phyloP scores from a whole-genome alignment of 345 rosid genomes.

The Passiflora organensis region DNA sequence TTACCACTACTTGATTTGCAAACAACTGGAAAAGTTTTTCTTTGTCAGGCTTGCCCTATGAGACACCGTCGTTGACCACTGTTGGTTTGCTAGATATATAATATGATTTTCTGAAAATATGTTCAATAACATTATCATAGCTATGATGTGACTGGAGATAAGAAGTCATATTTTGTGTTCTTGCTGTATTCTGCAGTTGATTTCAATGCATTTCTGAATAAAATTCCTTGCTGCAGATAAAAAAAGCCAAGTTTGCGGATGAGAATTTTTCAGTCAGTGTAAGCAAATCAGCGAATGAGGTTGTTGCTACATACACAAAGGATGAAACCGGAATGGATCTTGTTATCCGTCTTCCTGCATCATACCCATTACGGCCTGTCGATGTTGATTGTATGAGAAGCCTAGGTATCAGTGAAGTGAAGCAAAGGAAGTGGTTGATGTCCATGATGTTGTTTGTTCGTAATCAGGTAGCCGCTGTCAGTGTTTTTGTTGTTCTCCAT shows the following conservation, averaged over 20 bases:
- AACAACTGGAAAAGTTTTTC: no score
- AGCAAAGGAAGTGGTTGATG: constrained; percentile 97
- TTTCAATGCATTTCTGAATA: constrained; percentile 6
- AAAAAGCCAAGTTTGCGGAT: constrained; percentile 73
- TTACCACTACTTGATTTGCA: no score
- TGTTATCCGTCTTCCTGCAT: constrained; percentile 79
- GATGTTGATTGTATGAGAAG: constrained; percentile 84
- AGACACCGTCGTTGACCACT: background rate
- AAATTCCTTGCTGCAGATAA: constrained; percentile 55
- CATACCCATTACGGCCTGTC: constrained; percentile 79
- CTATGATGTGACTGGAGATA: no score
- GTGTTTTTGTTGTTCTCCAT: constrained; percentile 8
- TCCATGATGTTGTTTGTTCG: constrained; percentile 90
- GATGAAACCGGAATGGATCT: constrained; percentile 97
- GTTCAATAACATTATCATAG: no score
- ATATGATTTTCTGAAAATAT: no score
- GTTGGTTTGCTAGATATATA: no score
- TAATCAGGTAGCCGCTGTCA: constrained; percentile 58
- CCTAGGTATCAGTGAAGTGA: constrained; percentile 86
- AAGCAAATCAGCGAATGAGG: constrained; percentile 92
- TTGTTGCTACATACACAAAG: constrained; percentile 88
- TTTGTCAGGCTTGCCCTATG: no score
- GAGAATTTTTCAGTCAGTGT: constrained; percentile 78
- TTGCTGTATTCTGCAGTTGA: background rate
- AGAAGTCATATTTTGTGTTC: no score